Conservation (phyloP, 768 basidiomycete species). For the Russula emetica region DNA sequence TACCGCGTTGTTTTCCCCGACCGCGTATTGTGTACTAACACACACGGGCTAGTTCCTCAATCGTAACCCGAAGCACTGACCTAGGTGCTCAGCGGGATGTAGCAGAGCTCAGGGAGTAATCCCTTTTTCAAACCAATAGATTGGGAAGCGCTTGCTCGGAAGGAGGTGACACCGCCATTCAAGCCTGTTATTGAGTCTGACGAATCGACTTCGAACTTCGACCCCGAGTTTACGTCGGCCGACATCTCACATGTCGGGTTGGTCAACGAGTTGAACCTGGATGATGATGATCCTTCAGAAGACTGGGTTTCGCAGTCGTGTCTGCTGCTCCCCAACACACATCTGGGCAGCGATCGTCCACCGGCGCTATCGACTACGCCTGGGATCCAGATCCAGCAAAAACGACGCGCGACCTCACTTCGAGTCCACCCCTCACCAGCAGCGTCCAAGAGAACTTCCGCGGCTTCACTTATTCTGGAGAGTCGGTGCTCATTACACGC, state of each 20-base stretch:
- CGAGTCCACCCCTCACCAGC: constrained; percentile 63
- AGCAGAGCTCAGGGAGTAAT: constrained; percentile 92
- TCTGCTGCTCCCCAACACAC: constrained; percentile 45
- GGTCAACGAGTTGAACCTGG: constrained; percentile 41
- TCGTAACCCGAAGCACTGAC: constrained; percentile 95
- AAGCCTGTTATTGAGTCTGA: constrained; percentile 97
- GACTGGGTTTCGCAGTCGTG: constrained; percentile 49
- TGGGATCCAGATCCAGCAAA: constrained; percentile 23
- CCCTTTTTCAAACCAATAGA: constrained; percentile 90
- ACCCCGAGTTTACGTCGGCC: constrained; percentile 95
- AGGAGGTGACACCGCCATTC: constrained; percentile 94
- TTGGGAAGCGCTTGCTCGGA: constrained; percentile 80
- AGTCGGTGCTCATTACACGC: constrained; percentile 47
- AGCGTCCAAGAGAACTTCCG: constrained; percentile 96
- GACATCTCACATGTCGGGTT: constrained; percentile 70
- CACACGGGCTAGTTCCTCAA: constrained; percentile 92
- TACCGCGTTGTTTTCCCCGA: neutral
- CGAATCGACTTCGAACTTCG: constrained; percentile 97
- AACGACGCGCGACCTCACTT: constrained; percentile 37
- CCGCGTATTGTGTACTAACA: neutral
- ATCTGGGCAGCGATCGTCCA: constrained; percentile 55
- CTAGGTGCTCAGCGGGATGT: constrained; percentile 90
- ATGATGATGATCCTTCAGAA: constrained; percentile 61
- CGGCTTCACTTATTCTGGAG: constrained; percentile 86
- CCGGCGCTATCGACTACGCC: constrained; percentile 20